Conservation (phyloP, 345 rosid genomes). For the Lepidium didymum region DNA sequence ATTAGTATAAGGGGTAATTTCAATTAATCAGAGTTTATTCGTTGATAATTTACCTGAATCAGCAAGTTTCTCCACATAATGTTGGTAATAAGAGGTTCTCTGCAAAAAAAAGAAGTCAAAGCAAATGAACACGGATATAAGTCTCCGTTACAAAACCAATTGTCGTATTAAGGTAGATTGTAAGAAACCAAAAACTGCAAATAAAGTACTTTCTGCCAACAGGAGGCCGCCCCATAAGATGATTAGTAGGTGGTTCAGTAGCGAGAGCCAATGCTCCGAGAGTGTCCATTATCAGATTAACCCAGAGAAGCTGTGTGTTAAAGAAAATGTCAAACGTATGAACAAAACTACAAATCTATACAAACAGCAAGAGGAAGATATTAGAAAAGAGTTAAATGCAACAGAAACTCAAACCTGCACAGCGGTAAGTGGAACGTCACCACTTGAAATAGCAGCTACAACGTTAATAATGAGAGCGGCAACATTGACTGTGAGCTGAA, state of each 20-base stretch:
- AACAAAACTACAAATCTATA: neutral
- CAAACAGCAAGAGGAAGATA: neutral
- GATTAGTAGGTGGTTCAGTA: constrained; percentile 97
- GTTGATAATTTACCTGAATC: constrained; percentile 51
- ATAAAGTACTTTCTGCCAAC: constrained; percentile 81
- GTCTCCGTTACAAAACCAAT: neutral
- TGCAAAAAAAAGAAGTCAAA: constrained; percentile 22
- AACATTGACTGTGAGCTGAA: constrained; percentile 93
- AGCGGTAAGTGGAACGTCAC: constrained; percentile 92
- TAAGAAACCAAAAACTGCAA: neutral
- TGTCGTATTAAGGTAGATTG: neutral
- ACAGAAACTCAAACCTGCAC: constrained; percentile 59
- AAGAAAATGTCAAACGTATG: neutral
- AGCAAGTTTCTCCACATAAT: constrained; percentile 98
- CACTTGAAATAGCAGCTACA: constrained; percentile 89
- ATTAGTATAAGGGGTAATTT: neutral
- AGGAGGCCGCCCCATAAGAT: constrained; percentile 85
- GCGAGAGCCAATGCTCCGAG: constrained; percentile 99
- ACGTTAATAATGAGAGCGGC: constrained; percentile 89
- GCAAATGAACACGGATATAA: neutral
- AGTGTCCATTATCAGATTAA: constrained; percentile 97
- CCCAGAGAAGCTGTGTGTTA: constrained; percentile 79
- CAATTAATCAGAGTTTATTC: neutral
- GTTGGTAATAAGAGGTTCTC: constrained; percentile 92
- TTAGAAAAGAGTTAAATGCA: neutral